These are phyloP conservation scores for Lecanicillium sp. DNA, from an alignment of 2,329 filamentous ascomycete genomes.

Conservation along the genomic window DNA sequence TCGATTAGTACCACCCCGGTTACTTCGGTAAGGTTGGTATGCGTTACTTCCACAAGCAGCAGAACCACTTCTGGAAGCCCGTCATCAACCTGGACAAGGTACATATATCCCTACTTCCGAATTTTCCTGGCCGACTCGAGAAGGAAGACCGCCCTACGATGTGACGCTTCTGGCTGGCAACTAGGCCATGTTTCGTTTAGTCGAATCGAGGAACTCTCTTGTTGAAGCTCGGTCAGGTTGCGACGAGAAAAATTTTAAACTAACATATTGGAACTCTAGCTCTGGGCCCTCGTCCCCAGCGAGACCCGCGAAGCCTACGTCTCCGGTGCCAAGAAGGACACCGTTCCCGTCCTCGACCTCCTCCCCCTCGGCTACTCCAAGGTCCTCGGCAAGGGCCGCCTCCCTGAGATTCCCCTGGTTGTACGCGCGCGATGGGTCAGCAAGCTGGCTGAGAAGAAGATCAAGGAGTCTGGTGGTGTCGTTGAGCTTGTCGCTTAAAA, in stretches of 20 bases:
- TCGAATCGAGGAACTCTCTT: not conserved
- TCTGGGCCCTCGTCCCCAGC: slow-evolving; percentile 88
- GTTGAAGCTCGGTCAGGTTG: not conserved
- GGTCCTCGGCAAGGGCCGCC: slow-evolving; percentile 95
- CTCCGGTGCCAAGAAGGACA: slow-evolving; percentile 70
- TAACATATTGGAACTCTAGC: slow-evolving; percentile 42
- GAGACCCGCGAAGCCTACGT: slow-evolving; percentile 94
- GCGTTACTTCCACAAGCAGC: slow-evolving; percentile 93
- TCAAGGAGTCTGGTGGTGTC: slow-evolving; percentile 94
- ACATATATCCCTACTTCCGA: slow-evolving; percentile 17
- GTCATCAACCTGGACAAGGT: slow-evolving; percentile 99
- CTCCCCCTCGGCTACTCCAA: slow-evolving; percentile 96
- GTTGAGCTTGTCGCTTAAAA: slow-evolving; percentile 83
- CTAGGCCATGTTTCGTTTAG: slow-evolving; percentile 1
- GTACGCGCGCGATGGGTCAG: slow-evolving; percentile 93
- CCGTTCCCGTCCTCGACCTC: slow-evolving; percentile 95
- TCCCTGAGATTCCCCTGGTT: slow-evolving; percentile 87
- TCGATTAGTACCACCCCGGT: slow-evolving; percentile 79
- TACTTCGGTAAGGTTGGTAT: slow-evolving; percentile 98
- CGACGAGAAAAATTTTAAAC: slow-evolving; percentile 10
- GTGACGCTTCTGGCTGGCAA: too few relatives aligned
- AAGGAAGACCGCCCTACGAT: not conserved
- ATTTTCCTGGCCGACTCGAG: not conserved
- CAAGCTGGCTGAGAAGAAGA: slow-evolving; percentile 97
- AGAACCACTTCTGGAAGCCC: slow-evolving; percentile 97